phyloP scores from a whole-genome alignment of 306 rosid species.

The Delonix regia region DNA sequence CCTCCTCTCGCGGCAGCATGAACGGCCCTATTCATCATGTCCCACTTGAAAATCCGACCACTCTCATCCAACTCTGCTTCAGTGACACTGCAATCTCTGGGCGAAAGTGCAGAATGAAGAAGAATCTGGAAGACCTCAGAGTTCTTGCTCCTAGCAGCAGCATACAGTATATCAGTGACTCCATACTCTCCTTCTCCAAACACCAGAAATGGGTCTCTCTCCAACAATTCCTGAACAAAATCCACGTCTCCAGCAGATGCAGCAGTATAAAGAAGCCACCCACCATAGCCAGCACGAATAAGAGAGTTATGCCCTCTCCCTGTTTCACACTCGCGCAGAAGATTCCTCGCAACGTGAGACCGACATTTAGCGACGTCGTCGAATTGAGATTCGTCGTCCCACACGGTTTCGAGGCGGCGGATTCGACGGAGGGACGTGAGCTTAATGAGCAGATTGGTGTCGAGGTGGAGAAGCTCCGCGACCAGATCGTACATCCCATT shows the following conservation, averaged over 20 bases:
- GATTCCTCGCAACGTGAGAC: constrained; percentile 66
- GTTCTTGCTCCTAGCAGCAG: constrained; percentile 79
- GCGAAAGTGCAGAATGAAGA: constrained; percentile 57
- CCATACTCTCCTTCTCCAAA: constrained; percentile 96
- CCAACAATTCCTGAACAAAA: constrained; percentile 63
- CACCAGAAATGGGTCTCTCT: constrained; percentile 62
- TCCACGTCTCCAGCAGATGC: constrained; percentile 85
- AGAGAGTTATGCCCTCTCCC: constrained; percentile 61
- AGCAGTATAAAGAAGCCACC: constrained; percentile 96
- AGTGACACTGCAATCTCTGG: constrained; percentile 40
- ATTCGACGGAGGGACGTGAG: constrained; percentile 89
- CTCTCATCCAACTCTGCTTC: constrained; percentile 47
- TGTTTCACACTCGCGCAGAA: constrained; percentile 60
- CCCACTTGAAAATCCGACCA: constrained; percentile 55
- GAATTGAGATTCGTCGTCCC: constrained; percentile 78
- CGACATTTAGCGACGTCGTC: constrained; percentile 70
- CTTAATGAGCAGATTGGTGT: constrained; percentile 82
- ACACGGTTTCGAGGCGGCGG: constrained; percentile 92
- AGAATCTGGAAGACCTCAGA: constrained; percentile 63
- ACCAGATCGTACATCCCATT: constrained; percentile 85
- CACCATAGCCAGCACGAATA: constrained; percentile 88
- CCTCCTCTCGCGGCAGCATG: constrained; percentile 95
- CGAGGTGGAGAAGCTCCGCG: constrained; percentile 84
- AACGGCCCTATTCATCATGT: constrained; percentile 74
- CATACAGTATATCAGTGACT: constrained; percentile 78